A percentile compares a stretch with the other conserved stretches of the same genome.
These are phyloP conservation scores for Buxus sempervirens DNA, from an alignment of 164 flowering plant genomes.

Conservation along the genomic window DNA sequence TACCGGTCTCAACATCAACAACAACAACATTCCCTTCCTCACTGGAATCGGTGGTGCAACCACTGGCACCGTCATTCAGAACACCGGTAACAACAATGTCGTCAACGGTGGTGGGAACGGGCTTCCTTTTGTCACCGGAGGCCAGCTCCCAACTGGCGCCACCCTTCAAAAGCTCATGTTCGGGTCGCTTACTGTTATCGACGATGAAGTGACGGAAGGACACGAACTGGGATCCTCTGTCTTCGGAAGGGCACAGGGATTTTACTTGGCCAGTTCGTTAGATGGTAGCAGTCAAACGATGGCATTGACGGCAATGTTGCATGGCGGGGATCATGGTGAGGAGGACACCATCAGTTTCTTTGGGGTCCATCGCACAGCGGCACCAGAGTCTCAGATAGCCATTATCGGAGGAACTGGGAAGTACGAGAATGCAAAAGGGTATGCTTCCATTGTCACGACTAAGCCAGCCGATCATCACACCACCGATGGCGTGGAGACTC, in stretches of 20 bases:
- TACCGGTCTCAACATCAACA: slow-evolving; percentile 23
- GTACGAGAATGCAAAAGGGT: slow-evolving; percentile 22
- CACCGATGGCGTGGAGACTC: slow-evolving; percentile 23
- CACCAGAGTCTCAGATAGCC: slow-evolving; percentile 25
- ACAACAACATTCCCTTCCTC: slow-evolving; percentile 39
- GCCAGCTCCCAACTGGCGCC: slow-evolving; percentile 54
- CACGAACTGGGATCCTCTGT: slow-evolving; percentile 47
- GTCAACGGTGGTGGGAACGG: slow-evolving; percentile 20
- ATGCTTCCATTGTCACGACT: slow-evolving; percentile 14
- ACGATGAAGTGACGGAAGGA: slow-evolving; percentile 45
- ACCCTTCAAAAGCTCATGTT: slow-evolving; percentile 66
- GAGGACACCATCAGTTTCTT: slow-evolving; percentile 56
- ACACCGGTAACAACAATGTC: slow-evolving; percentile 43
- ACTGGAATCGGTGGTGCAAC: slow-evolving; percentile 41
- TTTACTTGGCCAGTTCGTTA: slow-evolving; percentile 61
- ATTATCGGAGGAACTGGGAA: slow-evolving; percentile 28
- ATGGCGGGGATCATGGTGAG: slow-evolving; percentile 25
- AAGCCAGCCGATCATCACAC: slow-evolving; percentile 7
- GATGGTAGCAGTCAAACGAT: slow-evolving; percentile 66
- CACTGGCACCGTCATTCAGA: slow-evolving; percentile 37
- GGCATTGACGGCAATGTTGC: slow-evolving; percentile 42
- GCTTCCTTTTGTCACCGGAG: slow-evolving; percentile 60
- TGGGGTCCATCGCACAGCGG: slow-evolving; percentile 59
- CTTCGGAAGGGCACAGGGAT: slow-evolving; percentile 59
- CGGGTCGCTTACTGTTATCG: slow-evolving; percentile 59